A percentile compares a stretch with the other conserved stretches of the same genome.
phyloP scores from a whole-genome alignment of 495 filamentous ascomycete genomes.

The Penicillium verhagenii region DNA sequence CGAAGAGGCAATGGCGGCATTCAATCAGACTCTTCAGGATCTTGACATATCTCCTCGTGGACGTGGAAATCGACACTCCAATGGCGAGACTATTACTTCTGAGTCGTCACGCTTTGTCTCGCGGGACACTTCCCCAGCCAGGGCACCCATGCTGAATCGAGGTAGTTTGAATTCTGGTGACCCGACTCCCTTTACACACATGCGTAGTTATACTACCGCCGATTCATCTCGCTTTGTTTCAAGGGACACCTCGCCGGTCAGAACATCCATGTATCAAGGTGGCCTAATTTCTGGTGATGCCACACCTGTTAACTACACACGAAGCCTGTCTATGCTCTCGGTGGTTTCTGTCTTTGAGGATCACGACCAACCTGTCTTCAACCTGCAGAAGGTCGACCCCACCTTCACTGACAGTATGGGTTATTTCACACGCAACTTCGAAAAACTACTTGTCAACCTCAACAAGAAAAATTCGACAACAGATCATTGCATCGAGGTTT shows the following conservation, averaged over 20 bases:
- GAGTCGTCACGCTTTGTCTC: background rate
- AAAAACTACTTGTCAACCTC: conserved; percentile 57
- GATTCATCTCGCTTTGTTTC: background rate
- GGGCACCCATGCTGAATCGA: background rate
- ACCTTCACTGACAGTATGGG: conserved; percentile 70
- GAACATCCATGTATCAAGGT: background rate
- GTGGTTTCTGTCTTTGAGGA: conserved; percentile 50
- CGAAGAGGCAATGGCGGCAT: conserved; percentile 22
- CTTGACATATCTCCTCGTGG: background rate
- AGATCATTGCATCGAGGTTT: conserved; percentile 66
- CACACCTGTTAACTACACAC: background rate
- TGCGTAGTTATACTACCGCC: background rate
- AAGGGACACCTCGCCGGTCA: background rate
- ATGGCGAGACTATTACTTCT: background rate
- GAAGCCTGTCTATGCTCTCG: background rate
- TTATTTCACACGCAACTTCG: conserved; percentile 59
- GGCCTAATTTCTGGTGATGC: background rate
- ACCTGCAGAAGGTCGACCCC: conserved; percentile 67
- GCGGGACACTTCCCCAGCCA: background rate
- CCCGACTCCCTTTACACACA: background rate
- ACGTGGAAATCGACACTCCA: background rate
- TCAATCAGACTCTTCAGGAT: conserved; percentile 18
- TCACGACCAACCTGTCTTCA: conserved; percentile 62
- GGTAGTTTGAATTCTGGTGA: background rate
- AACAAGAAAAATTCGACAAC: conserved; percentile 55